phyloP scores from a whole-genome alignment of 305 asterid species.

The Fraxinus platypoda region DNA sequence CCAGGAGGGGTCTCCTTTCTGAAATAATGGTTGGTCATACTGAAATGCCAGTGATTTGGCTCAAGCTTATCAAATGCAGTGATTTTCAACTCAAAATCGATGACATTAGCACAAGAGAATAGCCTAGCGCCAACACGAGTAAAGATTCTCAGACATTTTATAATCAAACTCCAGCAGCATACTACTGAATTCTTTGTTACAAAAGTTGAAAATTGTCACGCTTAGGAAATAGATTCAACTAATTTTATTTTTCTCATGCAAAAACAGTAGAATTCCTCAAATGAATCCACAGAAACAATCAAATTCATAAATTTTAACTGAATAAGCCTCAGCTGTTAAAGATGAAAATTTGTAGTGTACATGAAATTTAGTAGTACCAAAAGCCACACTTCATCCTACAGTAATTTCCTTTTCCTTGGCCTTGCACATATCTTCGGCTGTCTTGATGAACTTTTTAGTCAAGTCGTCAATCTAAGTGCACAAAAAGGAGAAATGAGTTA shows the following conservation, averaged over 20 bases:
- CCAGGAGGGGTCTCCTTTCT: neutral
- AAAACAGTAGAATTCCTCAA: neutral
- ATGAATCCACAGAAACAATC: neutral
- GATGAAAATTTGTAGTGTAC: neutral
- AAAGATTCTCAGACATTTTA: neutral
- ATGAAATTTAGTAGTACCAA: constrained; percentile 6
- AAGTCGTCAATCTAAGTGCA: constrained; percentile 67
- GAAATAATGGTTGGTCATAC: neutral
- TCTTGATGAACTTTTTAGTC: constrained; percentile 80
- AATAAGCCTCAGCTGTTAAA: neutral
- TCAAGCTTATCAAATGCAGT: neutral
- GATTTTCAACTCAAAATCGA: neutral
- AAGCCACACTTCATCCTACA: constrained; percentile 43
- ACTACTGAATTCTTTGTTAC: neutral
- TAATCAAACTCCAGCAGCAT: neutral
- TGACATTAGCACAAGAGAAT: neutral
- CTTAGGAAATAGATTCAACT: neutral
- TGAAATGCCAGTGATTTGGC: neutral
- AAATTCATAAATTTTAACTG: neutral
- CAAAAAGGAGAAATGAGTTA: constrained; percentile 4
- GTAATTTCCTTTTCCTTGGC: constrained; percentile 84
- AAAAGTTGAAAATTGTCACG: neutral
- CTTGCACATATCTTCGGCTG: constrained; percentile 94
- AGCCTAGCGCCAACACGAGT: neutral
- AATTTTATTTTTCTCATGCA: neutral